These are phyloP conservation scores for Stromatinia cepivora DNA, from an alignment of 2,329 filamentous ascomycete species.

Conservation along the genomic window DNA sequence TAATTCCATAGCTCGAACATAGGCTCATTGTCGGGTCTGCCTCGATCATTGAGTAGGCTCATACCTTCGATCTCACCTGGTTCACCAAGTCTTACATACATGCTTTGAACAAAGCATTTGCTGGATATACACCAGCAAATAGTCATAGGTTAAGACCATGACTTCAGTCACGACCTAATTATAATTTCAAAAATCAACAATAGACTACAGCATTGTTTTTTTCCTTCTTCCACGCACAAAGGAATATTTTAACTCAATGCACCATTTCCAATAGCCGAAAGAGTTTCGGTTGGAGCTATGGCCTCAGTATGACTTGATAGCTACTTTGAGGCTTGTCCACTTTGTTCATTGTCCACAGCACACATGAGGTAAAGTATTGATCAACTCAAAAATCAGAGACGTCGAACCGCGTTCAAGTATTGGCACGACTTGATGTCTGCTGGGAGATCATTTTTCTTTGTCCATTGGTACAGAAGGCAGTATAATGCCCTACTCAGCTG, in stretches of 20 bases:
- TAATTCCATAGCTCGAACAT: not conserved
- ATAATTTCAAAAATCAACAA: slow-evolving; percentile 1
- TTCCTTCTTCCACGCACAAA: not conserved
- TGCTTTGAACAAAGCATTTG: not conserved
- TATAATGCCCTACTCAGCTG: not conserved
- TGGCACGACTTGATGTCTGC: not conserved
- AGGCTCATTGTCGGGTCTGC: not conserved
- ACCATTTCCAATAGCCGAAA: too few relatives aligned
- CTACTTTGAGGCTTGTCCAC: not conserved
- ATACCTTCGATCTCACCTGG: slow-evolving; percentile 4
- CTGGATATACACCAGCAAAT: not conserved
- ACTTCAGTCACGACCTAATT: not conserved
- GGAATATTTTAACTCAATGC: not conserved
- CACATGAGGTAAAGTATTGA: not conserved
- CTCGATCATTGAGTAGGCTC: not conserved
- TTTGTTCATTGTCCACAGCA: not conserved
- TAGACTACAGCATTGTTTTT: not conserved
- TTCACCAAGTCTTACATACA: not conserved
- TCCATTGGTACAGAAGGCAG: not conserved
- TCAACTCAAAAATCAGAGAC: not conserved
- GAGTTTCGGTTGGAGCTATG: too few relatives aligned
- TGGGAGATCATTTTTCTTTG: not conserved
- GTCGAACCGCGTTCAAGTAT: not conserved
- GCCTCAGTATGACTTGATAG: too few relatives aligned
- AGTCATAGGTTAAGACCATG: not conserved